Base-by-base conservation (phyloP, 495 filamentous ascomycete genomes). In the Bacidia rubella region DNA sequence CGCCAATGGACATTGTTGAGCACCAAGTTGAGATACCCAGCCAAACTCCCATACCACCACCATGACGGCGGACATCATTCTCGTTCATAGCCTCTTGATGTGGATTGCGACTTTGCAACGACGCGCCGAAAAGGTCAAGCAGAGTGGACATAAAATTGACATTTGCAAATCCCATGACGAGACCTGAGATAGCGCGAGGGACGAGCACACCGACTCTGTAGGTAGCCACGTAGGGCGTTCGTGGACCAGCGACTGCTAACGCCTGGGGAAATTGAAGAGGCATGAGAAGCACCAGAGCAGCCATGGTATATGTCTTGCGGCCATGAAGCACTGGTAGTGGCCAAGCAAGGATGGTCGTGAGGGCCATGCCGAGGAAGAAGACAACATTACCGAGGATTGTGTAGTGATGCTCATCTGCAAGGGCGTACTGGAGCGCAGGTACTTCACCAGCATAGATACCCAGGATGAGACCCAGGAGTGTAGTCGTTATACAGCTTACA, bases 381-480 rank as follows among this genome's bases (percentile, higher is more conserved):
- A 78, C 69, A n/a, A 83, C 76, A 60, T 87, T 87, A 17, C 85
- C 85, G 11, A 85, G 68, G 29, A 85, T 82, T 5, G 77, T 73
- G 51, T 77, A 75, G 57, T 85, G 78, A 47, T 76, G 55, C 54
- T 77, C 72, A 56, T 86, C 80, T 35, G 75, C 77, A 49, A 89
- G 74, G 54, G 74, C 76, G 59, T 86, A 85, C 62, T 85, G 82
- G 41, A 89, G 85, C 9, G 77, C 73, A n/a, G 82, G 80, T 4
- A 84, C 80, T 60, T 85, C 75, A 5, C 85, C 85, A 51, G 80
- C 80, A 59, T 89, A 89, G 23, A 86, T 80, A 17, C 85, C 85
- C 53, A 85, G 67, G 19, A 86, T 70, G 15, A 83, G 66, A 2
- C 85, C 85, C 53, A 87, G 66, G 42, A 83, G 64, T 12, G 76